Evolutionary conservation across 2,329 filamentous ascomycete genomes (phyloP).

Genomic region (Aspergillus jensenii): DNA sequence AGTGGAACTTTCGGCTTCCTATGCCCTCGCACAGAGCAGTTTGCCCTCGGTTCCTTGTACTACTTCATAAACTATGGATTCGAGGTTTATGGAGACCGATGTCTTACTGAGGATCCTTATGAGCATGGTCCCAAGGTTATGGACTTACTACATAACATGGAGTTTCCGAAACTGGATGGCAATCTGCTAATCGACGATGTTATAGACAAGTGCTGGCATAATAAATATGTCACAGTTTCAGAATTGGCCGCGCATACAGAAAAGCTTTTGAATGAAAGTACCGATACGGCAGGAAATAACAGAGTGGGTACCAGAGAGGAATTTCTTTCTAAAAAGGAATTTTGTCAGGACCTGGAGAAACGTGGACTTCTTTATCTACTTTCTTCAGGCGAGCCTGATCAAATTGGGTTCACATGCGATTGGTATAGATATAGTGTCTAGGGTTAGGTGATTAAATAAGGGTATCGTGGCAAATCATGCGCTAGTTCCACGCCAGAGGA

Average conservation of each 20-base stretch:
- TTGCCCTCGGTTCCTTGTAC: slow-evolving; percentile 33
- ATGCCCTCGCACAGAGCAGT: slow-evolving; percentile 31
- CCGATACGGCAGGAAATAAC: no score
- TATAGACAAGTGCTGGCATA: slow-evolving; percentile 24
- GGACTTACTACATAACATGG: slow-evolving; percentile 21
- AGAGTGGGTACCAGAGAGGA: neutral
- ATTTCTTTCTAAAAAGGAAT: slow-evolving; percentile 21
- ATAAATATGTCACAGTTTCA: slow-evolving; percentile 19
- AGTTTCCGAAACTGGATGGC: slow-evolving; percentile 25
- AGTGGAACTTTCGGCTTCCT: slow-evolving; percentile 23
- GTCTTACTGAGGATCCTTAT: slow-evolving; percentile 7
- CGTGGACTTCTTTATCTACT: slow-evolving; percentile 26
- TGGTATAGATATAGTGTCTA: slow-evolving; percentile 21
- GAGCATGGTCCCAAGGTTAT: slow-evolving; percentile 14
- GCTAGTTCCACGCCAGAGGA: no score
- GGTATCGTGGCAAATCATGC: no score
- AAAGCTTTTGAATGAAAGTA: slow-evolving; percentile 1
- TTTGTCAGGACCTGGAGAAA: slow-evolving; percentile 25
- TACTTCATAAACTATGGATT: slow-evolving; percentile 15
- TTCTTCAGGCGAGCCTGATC: slow-evolving; percentile 21
- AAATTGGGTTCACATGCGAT: slow-evolving; percentile 25
- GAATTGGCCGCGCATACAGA: slow-evolving; percentile 19
- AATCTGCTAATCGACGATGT: slow-evolving; percentile 27
- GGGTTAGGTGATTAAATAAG: neutral
- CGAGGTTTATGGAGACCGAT: neutral